phyloP scores from a whole-genome alignment of 305 asterid genomes.

The Euphrasia arctica region DNA sequence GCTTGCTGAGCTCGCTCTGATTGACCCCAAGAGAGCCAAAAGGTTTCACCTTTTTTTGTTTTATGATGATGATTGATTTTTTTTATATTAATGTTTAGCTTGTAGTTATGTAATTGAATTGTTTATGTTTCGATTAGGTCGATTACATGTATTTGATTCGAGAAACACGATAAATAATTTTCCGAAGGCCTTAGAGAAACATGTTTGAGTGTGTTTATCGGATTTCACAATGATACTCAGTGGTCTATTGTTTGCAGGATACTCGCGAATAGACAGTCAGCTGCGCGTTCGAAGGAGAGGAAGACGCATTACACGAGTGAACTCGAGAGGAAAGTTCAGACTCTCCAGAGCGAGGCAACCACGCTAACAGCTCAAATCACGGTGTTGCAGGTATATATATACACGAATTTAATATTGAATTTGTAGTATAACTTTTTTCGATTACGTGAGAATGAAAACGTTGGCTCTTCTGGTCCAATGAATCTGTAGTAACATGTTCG shows the following conservation, averaged over 20 bases:
- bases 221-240: not conserved
- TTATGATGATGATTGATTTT: not conserved
- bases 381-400: conserved; percentile 60
- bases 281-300: conserved; percentile 95
- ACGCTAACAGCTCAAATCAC: conserved; percentile 93
- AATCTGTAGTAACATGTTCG: too few relatives aligned
- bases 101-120: too few relatives aligned
- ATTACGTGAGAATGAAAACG: too few relatives aligned
- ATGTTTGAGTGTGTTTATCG: conserved; percentile 9
- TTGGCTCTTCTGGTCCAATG: too few relatives aligned
- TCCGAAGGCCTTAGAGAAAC: not conserved
- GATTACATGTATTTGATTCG: not conserved
- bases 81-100: not conserved
- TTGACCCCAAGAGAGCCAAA: conserved; percentile 95
- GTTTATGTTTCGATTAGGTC: too few relatives aligned
- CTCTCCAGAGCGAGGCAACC: conserved; percentile 90
- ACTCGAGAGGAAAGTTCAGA: conserved; percentile 95
- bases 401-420: not conserved
- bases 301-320: conserved; percentile 76
- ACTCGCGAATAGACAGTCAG: conserved; percentile 96
- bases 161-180: too few relatives aligned
- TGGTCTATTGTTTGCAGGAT: conserved; percentile 45
- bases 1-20: conserved; percentile 77
- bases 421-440: not conserved
- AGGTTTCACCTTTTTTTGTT: conserved; percentile 43